phyloP scores from a whole-genome alignment of 441 rosid genomes.

The Bocquillonia castaneifolia region DNA sequence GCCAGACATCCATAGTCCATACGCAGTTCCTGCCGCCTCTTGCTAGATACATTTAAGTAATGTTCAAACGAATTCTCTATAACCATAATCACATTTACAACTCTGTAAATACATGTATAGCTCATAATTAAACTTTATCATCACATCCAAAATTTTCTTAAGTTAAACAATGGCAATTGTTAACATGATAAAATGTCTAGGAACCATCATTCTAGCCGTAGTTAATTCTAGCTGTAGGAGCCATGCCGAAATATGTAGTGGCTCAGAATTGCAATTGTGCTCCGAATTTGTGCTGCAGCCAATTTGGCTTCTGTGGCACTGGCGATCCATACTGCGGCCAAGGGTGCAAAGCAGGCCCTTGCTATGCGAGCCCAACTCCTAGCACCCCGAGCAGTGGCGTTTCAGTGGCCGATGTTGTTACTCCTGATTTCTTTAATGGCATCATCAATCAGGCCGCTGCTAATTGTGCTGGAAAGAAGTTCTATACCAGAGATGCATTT shows the following conservation, averaged over 20 bases:
- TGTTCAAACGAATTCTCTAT: no score
- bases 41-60: no score
- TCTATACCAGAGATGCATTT: conserved; percentile 31
- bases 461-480: conserved; percentile 32
- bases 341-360: conserved; percentile 35
- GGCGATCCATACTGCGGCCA: conserved; percentile 26
- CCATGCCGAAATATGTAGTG: background rate
- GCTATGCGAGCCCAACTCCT: background rate
- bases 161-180: background rate
- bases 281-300: conserved; percentile 32
- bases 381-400: background rate
- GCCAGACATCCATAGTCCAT: background rate
- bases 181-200: background rate
- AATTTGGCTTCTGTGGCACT: conserved; percentile 34
- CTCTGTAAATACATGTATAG: no score
- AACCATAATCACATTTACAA: no score
- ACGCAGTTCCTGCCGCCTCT: background rate
- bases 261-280: conserved; percentile 34
- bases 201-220: background rate
- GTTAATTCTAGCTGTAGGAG: background rate
- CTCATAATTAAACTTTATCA: no score
- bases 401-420: conserved; percentile 24
- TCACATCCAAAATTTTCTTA: background rate
- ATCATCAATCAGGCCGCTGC: conserved; percentile 28
- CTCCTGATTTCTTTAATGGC: conserved; percentile 26